A percentile compares a stretch with the other conserved stretches of the same genome.
These are phyloP conservation scores for Kwoniella dendrophila DNA, from an alignment of 768 basidiomycete species.

Conservation along the genomic window DNA sequence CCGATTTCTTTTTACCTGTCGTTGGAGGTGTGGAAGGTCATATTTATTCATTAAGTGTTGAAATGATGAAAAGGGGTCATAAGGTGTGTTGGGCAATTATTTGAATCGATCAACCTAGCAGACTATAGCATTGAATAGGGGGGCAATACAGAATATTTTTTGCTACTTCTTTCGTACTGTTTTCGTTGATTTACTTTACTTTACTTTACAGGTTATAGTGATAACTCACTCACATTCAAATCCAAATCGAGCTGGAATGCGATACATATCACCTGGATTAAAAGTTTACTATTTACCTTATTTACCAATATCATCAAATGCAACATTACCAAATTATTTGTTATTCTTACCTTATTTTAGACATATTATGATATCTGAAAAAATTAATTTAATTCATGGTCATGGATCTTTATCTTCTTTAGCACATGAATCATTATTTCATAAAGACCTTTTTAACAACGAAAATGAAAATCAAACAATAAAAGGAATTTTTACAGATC, in stretches of 20 bases:
- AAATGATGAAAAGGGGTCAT: constrained; percentile 79
- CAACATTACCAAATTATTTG: constrained; percentile 92
- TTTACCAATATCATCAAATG: constrained; percentile 77
- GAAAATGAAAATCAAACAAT: too few relatives aligned
- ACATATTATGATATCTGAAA: constrained; percentile 81
- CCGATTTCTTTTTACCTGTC: constrained; percentile 92
- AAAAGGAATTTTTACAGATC: constrained; percentile 93
- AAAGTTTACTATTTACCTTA: constrained; percentile 96
- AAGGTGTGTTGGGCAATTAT: constrained; percentile 65
- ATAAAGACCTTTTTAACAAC: constrained; percentile 75
- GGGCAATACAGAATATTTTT: too few relatives aligned
- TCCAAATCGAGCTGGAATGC: constrained; percentile 79
- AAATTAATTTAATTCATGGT: constrained; percentile 82
- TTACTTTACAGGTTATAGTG: constrained; percentile 71
- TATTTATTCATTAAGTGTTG: constrained; percentile 86
- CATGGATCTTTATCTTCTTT: constrained; percentile 88
- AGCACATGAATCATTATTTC: constrained; percentile 88
- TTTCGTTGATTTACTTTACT: neutral
- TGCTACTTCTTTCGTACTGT: neutral
- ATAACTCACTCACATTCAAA: constrained; percentile 96
- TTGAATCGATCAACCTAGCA: too few relatives aligned
- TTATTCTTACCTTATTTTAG: constrained; percentile 89
- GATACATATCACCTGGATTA: constrained; percentile 72
- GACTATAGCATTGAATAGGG: too few relatives aligned
- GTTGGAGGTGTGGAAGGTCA: constrained; percentile 97